Evolutionary conservation across 352 stramenopile genomes (phyloP).

Genomic region (Globisporangium acanthophoron): DNA sequence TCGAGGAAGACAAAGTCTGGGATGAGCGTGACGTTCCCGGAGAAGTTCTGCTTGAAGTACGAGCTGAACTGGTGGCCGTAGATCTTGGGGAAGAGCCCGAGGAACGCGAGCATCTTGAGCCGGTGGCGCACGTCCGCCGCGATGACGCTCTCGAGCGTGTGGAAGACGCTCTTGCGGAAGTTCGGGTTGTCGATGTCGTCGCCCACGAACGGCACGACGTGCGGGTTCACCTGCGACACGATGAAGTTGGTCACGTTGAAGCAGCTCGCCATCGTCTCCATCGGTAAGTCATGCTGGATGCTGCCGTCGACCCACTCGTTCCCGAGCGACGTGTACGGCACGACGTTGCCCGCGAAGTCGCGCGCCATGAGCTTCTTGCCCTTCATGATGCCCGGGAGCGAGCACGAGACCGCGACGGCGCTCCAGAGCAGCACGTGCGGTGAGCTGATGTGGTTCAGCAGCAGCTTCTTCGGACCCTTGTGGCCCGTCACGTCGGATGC

Average conservation of each 20-base stretch:
- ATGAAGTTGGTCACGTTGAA: constrained; percentile 95
- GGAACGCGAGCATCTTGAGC: constrained; percentile 70
- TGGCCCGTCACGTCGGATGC: constrained; percentile 85
- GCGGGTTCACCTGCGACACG: constrained; percentile 86
- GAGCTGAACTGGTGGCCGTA: constrained; percentile 75
- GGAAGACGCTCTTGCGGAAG: constrained; percentile 59
- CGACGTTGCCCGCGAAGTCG: constrained; percentile 78
- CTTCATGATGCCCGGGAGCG: constrained; percentile 91
- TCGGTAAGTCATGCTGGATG: constrained; percentile 89
- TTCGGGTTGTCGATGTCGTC: constrained; percentile 79
- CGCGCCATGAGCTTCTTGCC: constrained; percentile 76
- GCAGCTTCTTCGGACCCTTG: constrained; percentile 72
- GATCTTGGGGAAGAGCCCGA: constrained; percentile 85
- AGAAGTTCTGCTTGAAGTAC: constrained; percentile 93
- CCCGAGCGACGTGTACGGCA: constrained; percentile 88
- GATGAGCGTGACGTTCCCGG: constrained; percentile 95
- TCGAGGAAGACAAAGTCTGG: constrained; percentile 85
- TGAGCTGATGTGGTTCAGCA: constrained; percentile 93
- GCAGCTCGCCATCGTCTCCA: constrained; percentile 91
- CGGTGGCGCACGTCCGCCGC: constrained; percentile 48
- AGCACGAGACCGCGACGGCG: constrained; percentile 88
- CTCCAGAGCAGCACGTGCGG: constrained; percentile 90
- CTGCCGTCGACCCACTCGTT: constrained; percentile 93
- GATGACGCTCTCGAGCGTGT: constrained; percentile 85
- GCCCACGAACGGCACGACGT: constrained; percentile 90